Evolutionary conservation across 83 land plant genomes (phyloP), one percentile per base, ranked within the genome.

Genomic region (Picea mariana): DNA sequence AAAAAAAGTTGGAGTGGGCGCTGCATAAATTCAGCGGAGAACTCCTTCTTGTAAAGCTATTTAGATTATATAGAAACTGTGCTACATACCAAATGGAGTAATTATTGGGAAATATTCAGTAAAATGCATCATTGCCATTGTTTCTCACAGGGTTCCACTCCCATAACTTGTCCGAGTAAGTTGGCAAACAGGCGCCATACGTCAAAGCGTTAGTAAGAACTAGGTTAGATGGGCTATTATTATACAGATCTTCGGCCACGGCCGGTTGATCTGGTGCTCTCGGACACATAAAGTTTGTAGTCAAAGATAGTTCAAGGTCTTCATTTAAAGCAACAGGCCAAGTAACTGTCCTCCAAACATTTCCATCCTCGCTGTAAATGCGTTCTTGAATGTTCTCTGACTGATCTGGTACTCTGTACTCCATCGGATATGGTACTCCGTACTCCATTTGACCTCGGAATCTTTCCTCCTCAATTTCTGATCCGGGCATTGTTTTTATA

Each of bases 91-190:
- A 6, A 42, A 42, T 6, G 47, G 47, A 42, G 8, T 44, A 7
- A 44, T 44, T 44, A 69, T 69, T 71, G 49, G 21, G 9, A 34
- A 34, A 18, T 42, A 71, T 34, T 71, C 49, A 71, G 42, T 21
- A 16, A 18, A 21, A 47, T 34, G 49, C 75, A 44, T 7, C 47
- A 44, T 44, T 44, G 52, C 75, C 75, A 20, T 71, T 71, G 52
- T 71, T 71, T 71, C 75, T 71, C 8, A 71, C 75, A 38, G 75
- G 75, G 23, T 71, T 40, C 75, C 75, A 71, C 52, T 71, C 75
- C 75, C 75, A 71, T 17, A 71, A 18, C 20, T 71, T 71, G 75
- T 71, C 21, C 21, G 72, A 67, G 72, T 6, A 67, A 27, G 42
- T 16, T 31, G 72, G 49, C 44, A 40, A 40, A 47, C 23, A 8